A percentile compares a stretch with the other conserved stretches of the same genome.
phyloP scores from a whole-genome alignment of 768 basidiomycete genomes.

The Boletellus emodensis region DNA sequence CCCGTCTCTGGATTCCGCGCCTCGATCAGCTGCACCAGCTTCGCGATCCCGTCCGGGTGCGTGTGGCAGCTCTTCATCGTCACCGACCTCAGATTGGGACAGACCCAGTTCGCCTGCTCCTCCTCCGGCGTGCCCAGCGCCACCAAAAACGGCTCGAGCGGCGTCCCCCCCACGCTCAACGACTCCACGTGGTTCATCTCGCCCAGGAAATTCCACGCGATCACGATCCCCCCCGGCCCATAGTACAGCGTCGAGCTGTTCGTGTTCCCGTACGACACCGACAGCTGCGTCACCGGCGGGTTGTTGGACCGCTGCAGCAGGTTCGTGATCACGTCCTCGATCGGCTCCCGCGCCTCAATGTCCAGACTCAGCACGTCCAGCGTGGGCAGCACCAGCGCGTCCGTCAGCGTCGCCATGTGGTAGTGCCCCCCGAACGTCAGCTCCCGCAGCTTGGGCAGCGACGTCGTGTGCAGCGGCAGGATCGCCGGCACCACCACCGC shows the following conservation, averaged over 20 bases:
- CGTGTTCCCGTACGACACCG: slow-evolving; percentile 53
- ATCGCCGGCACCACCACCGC: slow-evolving; percentile 57
- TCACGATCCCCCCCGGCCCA: slow-evolving; percentile 52
- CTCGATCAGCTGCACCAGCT: slow-evolving; percentile 70
- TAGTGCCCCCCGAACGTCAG: slow-evolving; percentile 66
- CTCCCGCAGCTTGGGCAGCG: slow-evolving; percentile 50
- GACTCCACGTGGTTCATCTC: slow-evolving; percentile 57
- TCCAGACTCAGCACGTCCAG: slow-evolving; percentile 62
- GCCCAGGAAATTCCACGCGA: slow-evolving; percentile 63
- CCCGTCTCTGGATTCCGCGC: slow-evolving; percentile 58
- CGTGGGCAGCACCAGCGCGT: slow-evolving; percentile 54
- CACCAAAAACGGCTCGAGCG: slow-evolving; percentile 58
- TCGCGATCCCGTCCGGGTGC: slow-evolving; percentile 60
- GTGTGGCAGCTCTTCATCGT: slow-evolving; percentile 62
- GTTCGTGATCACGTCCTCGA: slow-evolving; percentile 65
- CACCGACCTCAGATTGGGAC: slow-evolving; percentile 57
- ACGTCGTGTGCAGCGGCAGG: slow-evolving; percentile 53
- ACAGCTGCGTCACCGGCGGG: slow-evolving; percentile 55
- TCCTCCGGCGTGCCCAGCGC: slow-evolving; percentile 60
- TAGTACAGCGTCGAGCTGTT: slow-evolving; percentile 49
- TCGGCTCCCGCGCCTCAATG: slow-evolving; percentile 69
- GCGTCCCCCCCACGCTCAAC: slow-evolving; percentile 60
- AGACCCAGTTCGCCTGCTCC: slow-evolving; percentile 55
- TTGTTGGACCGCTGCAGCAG: slow-evolving; percentile 58
- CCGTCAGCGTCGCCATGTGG: slow-evolving; percentile 56